A percentile compares a stretch with the other conserved stretches of the same genome.
Conservation (phyloP, 352 stramenopile genomes). For the Phytophthora ramorum region DNA sequence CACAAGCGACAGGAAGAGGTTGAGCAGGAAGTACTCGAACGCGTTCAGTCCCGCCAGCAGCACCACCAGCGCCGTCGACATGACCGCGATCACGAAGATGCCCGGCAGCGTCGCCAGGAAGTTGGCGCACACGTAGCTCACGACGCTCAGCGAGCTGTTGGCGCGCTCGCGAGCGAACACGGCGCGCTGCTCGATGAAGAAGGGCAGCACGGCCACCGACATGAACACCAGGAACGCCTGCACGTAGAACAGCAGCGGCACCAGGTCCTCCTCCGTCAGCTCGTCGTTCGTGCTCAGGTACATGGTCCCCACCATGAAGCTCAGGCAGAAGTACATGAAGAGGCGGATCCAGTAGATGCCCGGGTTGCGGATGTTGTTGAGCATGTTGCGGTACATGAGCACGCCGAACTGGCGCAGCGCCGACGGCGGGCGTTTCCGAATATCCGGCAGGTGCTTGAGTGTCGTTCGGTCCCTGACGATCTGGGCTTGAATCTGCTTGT, state of each 20-base stretch:
- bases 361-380: constrained; percentile 74
- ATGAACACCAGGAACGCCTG: constrained; percentile 91
- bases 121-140: constrained; percentile 79
- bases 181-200: constrained; percentile 88
- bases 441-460: constrained; percentile 23
- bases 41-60: constrained; percentile 59
- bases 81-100: constrained; percentile 69
- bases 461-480: constrained; percentile 31
- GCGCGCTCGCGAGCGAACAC: constrained; percentile 55
- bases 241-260: constrained; percentile 85
- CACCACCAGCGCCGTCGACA: constrained; percentile 59
- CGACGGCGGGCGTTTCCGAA: constrained; percentile 28
- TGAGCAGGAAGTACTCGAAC: constrained; percentile 63
- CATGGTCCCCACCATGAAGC: constrained; percentile 77
- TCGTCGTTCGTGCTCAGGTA: constrained; percentile 64
- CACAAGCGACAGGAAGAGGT: constrained; percentile 77
- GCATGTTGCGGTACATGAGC: constrained; percentile 57
- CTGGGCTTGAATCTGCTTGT: constrained; percentile 6
- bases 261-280: constrained; percentile 47
- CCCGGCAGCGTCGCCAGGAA: constrained; percentile 72
- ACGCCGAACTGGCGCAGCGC: constrained; percentile 52
- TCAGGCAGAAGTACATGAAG: constrained; percentile 77
- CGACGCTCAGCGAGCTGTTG: constrained; percentile 82
- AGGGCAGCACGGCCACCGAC: constrained; percentile 86
- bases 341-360: constrained; percentile 76